These are phyloP conservation scores for Arthrobotrys pseudoclavata DNA, from an alignment of 2,329 filamentous ascomycete species.

Conservation along the genomic window DNA sequence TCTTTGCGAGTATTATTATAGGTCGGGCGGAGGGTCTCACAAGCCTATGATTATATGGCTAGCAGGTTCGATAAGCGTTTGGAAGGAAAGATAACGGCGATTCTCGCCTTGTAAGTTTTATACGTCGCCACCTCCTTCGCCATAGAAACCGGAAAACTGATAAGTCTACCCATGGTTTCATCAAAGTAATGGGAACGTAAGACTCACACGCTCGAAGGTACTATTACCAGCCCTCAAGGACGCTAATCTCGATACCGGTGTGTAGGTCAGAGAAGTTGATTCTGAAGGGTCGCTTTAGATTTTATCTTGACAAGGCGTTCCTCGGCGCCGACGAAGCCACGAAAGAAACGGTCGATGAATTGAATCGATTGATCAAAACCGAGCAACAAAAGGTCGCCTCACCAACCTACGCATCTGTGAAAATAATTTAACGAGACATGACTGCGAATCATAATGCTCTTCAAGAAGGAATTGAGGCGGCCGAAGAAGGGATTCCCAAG, in stretches of 20 bases:
- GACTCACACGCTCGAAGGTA: neutral
- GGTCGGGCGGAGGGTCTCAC: neutral
- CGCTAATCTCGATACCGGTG: neutral
- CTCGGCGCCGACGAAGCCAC: constrained; percentile 6
- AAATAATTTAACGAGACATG: constrained; percentile 8
- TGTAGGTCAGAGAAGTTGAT: constrained; percentile 12
- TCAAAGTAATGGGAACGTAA: constrained; percentile 11
- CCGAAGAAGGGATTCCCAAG: neutral
- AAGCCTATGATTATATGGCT: constrained; percentile 14
- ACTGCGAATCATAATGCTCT: neutral
- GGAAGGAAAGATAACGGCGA: constrained; percentile 17
- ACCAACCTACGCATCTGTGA: neutral
- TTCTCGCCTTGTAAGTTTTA: constrained; percentile 2
- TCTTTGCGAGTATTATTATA: neutral
- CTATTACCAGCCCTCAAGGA: neutral
- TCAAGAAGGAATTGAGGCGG: neutral
- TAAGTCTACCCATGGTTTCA: neutral
- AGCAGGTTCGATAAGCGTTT: constrained; percentile 6
- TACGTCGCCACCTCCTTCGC: too few species aligned
- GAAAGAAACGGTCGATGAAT: constrained; percentile 3
- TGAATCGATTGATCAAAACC: constrained; percentile 4
- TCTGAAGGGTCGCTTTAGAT: constrained; percentile 2
- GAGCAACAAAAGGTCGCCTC: constrained; percentile 9
- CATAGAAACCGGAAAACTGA: neutral
- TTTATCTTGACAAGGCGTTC: constrained; percentile 12